A percentile compares a stretch with the other conserved stretches of the same genome.
Evolutionary conservation across 352 stramenopile species (phyloP).

Genomic region (Thalassiosira hispida): DNA sequence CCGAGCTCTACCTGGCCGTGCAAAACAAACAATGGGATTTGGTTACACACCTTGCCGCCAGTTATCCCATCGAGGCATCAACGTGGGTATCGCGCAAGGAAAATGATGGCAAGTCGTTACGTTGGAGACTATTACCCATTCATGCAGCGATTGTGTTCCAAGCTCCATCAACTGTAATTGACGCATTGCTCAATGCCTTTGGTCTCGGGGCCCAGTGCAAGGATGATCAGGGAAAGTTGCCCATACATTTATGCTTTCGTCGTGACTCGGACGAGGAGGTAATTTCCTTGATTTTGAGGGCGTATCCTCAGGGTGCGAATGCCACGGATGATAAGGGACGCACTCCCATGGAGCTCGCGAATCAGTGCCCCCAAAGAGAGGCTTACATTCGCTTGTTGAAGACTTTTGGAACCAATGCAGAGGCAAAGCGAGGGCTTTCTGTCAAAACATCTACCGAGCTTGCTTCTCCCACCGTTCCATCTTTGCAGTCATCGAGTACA

Average conservation of each 20-base stretch:
- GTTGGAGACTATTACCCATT: constrained; percentile 17
- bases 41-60: constrained; percentile 24
- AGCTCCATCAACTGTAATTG: not conserved
- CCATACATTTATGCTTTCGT: constrained; percentile 12
- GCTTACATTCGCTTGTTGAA: no score
- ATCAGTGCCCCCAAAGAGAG: no score
- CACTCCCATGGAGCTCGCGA: not conserved
- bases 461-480: no score
- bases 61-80: constrained; percentile 33
- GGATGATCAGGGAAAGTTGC: constrained; percentile 24
- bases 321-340: constrained; percentile 1
- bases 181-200: not conserved
- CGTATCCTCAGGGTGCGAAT: not conserved
- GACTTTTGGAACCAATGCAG: no score
- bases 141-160: constrained; percentile 15
- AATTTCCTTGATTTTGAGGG: not conserved
- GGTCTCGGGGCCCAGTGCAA: not conserved
- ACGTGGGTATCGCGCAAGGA: constrained; percentile 66
- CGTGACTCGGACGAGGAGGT: not conserved
- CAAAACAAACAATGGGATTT: constrained; percentile 65
- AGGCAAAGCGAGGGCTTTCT: no score
- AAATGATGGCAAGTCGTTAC: constrained; percentile 33
- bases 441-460: no score
- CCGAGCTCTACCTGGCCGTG: constrained; percentile 56
- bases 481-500: no score